Conservation (phyloP, 768 basidiomycete species). For the Boletus rex-veris region DNA sequence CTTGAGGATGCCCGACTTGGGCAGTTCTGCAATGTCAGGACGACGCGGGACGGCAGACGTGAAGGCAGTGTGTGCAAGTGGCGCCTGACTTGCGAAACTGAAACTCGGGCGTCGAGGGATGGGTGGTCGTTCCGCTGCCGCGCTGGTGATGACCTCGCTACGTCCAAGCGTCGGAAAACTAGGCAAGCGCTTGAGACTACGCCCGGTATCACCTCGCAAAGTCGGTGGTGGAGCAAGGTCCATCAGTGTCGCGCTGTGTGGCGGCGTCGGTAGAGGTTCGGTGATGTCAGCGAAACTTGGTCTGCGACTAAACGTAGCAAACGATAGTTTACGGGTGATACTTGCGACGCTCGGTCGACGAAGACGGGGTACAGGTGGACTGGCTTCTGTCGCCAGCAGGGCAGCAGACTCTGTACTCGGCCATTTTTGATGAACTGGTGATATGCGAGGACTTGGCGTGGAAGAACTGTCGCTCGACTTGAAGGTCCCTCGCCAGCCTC, state of each 20-base stretch:
- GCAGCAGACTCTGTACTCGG: conserved; percentile 21
- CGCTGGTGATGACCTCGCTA: neutral
- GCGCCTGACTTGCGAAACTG: neutral
- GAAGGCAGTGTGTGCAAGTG: neutral
- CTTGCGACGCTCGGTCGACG: conserved; percentile 29
- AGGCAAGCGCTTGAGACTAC: conserved; percentile 22
- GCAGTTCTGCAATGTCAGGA: conserved; percentile 2
- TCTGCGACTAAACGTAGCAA: conserved; percentile 26
- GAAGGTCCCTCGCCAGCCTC: conserved; percentile 6
- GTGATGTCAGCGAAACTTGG: conserved; percentile 22
- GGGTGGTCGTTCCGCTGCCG: neutral
- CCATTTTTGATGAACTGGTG: conserved; percentile 19
- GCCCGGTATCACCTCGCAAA: conserved; percentile 8
- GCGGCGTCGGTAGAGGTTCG: conserved; percentile 18
- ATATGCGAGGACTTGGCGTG: conserved; percentile 21
- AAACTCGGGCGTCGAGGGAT: conserved; percentile 16
- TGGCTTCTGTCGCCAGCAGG: conserved; percentile 4
- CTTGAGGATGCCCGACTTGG: conserved; percentile 18
- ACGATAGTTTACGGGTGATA: conserved; percentile 32
- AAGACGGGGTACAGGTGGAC: conserved; percentile 1
- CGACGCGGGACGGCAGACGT: conserved; percentile 2
- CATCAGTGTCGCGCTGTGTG: conserved; percentile 9
- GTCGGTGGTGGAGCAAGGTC: conserved; percentile 19
- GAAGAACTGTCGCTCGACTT: conserved; percentile 11
- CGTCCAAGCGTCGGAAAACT: conserved; percentile 22